Percentiles rank a stretch among this genome's conserved stretches.
Conservation (phyloP, 2,329 filamentous ascomycete species). For the Hypomyces rosellus region DNA sequence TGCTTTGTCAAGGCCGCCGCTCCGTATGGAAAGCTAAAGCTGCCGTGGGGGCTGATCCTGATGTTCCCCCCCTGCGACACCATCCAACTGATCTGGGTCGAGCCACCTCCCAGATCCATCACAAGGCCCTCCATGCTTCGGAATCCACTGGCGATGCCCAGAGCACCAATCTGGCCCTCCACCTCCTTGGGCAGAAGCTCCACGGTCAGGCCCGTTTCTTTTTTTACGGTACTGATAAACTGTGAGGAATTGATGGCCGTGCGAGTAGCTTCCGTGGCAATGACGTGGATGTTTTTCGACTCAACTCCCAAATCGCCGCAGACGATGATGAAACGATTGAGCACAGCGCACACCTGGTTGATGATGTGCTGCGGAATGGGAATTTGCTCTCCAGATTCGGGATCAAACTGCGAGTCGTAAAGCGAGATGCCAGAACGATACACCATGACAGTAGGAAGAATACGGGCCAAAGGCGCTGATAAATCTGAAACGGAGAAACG, state of each 20-base stretch:
- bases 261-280: slow-evolving; percentile 28
- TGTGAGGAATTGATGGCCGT: slow-evolving; percentile 24
- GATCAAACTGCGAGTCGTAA: slow-evolving; percentile 27
- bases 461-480: slow-evolving; percentile 47
- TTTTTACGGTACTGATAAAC: slow-evolving; percentile 37
- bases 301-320: slow-evolving; percentile 22
- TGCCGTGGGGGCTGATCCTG: slow-evolving; percentile 44
- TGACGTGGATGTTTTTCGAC: slow-evolving; percentile 22
- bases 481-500: slow-evolving; percentile 56
- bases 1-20: slow-evolving; percentile 58
- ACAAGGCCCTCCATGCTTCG: slow-evolving; percentile 55
- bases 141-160: slow-evolving; percentile 61
- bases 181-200: slow-evolving; percentile 57
- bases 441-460: slow-evolving; percentile 44
- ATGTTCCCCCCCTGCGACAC: slow-evolving; percentile 43
- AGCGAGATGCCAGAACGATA: slow-evolving; percentile 27
- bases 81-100: slow-evolving; percentile 65
- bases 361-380: slow-evolving; percentile 25
- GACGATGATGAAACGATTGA: slow-evolving; percentile 23
- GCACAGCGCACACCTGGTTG: slow-evolving; percentile 19
- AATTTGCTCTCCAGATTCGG: slow-evolving; percentile 24
- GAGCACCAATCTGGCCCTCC: slow-evolving; percentile 58
- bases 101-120: slow-evolving; percentile 67
- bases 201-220: slow-evolving; percentile 53
- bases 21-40: slow-evolving; percentile 63